Base-by-base conservation (phyloP, 352 stramenopile genomes). In the Pythium insidiosum region DNA sequence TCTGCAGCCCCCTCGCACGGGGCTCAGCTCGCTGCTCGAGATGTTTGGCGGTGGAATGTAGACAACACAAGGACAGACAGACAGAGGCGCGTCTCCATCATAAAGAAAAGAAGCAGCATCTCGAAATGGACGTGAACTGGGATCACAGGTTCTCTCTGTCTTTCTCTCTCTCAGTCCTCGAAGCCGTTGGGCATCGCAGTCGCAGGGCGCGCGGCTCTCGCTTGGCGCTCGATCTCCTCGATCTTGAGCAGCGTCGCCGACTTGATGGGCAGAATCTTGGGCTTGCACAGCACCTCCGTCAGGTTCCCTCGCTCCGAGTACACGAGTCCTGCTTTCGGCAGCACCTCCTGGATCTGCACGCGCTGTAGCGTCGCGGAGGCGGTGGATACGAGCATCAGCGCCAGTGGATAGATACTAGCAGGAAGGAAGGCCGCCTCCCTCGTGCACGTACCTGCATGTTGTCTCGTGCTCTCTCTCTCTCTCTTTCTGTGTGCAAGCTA, bases 241-340 rank as follows among this genome's bases (percentile, higher is more conserved):
- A 95, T 91, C 39, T 71, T 66, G 38, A 92, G 47, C 48, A 95
- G 49, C 23, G 78, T 89, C 38, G 80, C 71, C 18, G 75, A 92
- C 59, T 95, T 94, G 60, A 96, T 91, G 3, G 85, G 80, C 52
- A 96, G 53, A 38, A 94, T 88, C 56, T 95, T 95, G 15, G 85
- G 85, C 29, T 95, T 95, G 59, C 85, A 95, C 19, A 95, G 56
- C 48, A 93, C 67, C 48, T 94, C 79, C 0, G 67, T 89, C 23
- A 94, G 44, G 47, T 90, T 88, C n/a, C 76, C 74, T 24, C 74
- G 70, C 52, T 95, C 83, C 23, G 84, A 95, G 61, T 90, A 93
- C 38, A 95, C 82, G 6, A 95, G 70, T n/a, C 84, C 84, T 6
- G 75, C 68, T 57, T 92, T 92, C 6, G 84, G 83, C 7, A 94